phyloP scores from a whole-genome alignment of 2,329 filamentous ascomycete species.

The Cytospora mali region DNA sequence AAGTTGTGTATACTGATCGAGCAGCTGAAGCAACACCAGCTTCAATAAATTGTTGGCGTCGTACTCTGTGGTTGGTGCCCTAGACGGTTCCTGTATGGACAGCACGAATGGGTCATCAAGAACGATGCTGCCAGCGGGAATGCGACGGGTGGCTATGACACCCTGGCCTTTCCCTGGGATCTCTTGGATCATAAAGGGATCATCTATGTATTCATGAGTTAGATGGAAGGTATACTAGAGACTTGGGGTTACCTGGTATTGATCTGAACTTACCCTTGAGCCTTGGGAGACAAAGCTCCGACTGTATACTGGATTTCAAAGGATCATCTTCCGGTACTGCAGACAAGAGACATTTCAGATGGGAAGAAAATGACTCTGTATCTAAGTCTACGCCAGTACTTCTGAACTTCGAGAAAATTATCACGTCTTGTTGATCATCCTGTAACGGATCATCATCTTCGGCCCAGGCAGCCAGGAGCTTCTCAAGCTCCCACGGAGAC shows the following conservation, averaged over 20 bases:
- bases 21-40: conserved; percentile 12
- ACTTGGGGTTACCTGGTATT: too few species aligned
- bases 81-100: conserved; percentile 13
- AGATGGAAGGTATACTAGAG: too few species aligned
- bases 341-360: conserved; percentile 1
- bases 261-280: too few species aligned
- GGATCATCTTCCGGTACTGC: background rate
- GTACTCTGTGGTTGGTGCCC: conserved; percentile 2
- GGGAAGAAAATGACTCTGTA: background rate
- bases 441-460: too few species aligned
- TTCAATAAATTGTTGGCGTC: conserved; percentile 7
- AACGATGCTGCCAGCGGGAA: conserved; percentile 10
- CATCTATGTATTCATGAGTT: background rate
- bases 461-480: too few species aligned
- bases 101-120: conserved; percentile 21
- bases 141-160: conserved; percentile 14
- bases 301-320: too few species aligned
- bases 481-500: too few species aligned
- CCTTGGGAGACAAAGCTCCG: too few species aligned
- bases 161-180: conserved; percentile 18
- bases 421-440: too few species aligned
- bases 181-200: conserved; percentile 10
- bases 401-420: too few species aligned
- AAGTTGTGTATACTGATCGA: conserved; percentile 7
- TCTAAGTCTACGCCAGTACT: too few species aligned